Base-by-base conservation (phyloP, 1,284 basidiomycete genomes). In the Vanrija humicola region DNA sequence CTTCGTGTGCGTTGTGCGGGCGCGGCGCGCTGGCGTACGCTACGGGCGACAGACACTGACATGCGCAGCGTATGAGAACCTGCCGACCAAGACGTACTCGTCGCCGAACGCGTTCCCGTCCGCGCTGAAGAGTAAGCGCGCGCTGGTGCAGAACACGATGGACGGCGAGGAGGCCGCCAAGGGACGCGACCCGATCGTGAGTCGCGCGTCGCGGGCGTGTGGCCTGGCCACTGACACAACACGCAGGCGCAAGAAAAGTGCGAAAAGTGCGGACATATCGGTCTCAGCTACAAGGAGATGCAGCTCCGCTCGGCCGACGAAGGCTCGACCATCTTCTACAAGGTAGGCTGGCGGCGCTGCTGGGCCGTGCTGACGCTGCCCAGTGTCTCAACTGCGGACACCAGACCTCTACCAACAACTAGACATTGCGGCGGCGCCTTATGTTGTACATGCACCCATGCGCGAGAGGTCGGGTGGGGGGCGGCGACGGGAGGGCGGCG, bases 71-170 rank as follows among this genome's bases (percentile, higher is more conserved):
- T 98, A 96, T 73, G 93, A 98, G 70, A 89, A 93, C 71, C 87
- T 89, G 34, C 84, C 89, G 62, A 92, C 96, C 56, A 86, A 87
- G 47, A 98, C 95, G 0, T 86, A 84, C 40, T 96, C 93, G 2
- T 89, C 93, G 61, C 88, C 91, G 0, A 88, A 92, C 59, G 95
- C 95, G 8, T 98, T 98, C 76, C 95, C 95, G 0, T 94, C 90
- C 23, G 83, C 86, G 0, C 77, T 98, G 56, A 81, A 87, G 63
- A 89, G 92, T 64, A 92, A 92, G 71, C 82, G 93, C 49, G 94
- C 93, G 70, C 68, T 82, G 38, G 95, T 92, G 1, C 89, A 90
- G 76, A 93, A 90, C 23, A 88, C 89, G 68, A 78, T 83, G 29
- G 86, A 90, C 62, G 87, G 87, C 46, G 82, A 83, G 38, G 86